Percentiles rank a stretch among this genome's conserved stretches.
Evolutionary conservation across 1,284 basidiomycete genomes (phyloP).

Genomic region (Melampsora americana): DNA sequence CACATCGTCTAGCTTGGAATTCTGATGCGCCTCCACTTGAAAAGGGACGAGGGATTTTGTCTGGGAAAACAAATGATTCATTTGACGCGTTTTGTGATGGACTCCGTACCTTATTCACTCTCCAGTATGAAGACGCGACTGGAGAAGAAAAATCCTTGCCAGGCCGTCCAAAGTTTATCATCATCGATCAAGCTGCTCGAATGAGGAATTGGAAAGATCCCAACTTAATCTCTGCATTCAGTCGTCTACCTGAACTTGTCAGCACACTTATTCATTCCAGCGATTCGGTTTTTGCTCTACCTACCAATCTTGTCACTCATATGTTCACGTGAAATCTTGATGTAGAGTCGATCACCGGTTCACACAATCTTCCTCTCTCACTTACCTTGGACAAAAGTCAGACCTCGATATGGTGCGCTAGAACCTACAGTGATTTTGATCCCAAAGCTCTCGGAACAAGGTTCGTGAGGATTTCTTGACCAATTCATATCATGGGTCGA

Average conservation of each 20-base stretch:
- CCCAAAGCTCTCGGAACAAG: conserved; percentile 25
- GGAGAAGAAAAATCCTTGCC: not conserved
- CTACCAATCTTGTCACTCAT: not conserved
- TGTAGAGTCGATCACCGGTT: conserved; percentile 9
- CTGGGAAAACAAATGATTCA: conserved; percentile 10
- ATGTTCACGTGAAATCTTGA: not conserved
- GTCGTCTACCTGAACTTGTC: conserved; percentile 19
- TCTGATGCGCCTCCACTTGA: not conserved
- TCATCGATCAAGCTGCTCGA: conserved; percentile 21
- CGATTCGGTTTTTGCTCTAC: not conserved
- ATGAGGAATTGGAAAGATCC: conserved; percentile 19
- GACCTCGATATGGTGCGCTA: conserved; percentile 36
- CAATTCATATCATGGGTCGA: not conserved
- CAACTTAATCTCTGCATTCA: conserved; percentile 8
- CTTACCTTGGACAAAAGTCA: conserved; percentile 31
- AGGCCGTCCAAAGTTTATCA: conserved; percentile 22
- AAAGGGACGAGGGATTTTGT: conserved; percentile 8
- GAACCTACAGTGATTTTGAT: conserved; percentile 19
- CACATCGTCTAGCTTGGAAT: conserved; percentile 7
- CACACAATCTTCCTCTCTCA: conserved; percentile 28
- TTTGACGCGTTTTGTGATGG: conserved; percentile 37
- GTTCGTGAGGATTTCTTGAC: not conserved
- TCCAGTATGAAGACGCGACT: not conserved
- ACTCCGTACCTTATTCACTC: conserved; percentile 18
- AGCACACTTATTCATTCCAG: not conserved